Percentiles rank a stretch among this genome's conserved stretches.
These are phyloP conservation scores for Begonia peltatifolia DNA, from an alignment of 306 rosid genomes.

Conservation along the genomic window DNA sequence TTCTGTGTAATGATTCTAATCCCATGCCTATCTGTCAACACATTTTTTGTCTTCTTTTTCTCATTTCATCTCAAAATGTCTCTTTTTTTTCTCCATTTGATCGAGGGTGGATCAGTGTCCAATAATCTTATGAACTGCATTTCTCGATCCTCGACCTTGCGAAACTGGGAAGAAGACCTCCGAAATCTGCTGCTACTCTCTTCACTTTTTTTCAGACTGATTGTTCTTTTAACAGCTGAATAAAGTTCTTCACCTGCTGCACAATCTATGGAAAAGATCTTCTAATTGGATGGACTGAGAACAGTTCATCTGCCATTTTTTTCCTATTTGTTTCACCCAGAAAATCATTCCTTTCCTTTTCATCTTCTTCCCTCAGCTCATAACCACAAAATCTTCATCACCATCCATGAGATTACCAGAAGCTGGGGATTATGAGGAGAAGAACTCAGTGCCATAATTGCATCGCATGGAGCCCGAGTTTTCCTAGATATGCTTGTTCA, in stretches of 20 bases:
- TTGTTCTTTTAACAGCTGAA: slow-evolving; percentile 26
- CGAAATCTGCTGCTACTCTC: slow-evolving; percentile 12
- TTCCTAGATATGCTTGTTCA: no score
- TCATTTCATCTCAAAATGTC: background rate
- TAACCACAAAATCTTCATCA: slow-evolving; percentile 66
- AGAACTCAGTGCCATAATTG: slow-evolving; percentile 56
- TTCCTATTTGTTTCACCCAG: slow-evolving; percentile 19
- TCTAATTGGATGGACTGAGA: slow-evolving; percentile 40
- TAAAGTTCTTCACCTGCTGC: slow-evolving; percentile 41
- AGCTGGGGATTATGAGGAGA: slow-evolving; percentile 59
- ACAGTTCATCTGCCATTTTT: slow-evolving; percentile 40
- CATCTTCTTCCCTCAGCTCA: slow-evolving; percentile 41
- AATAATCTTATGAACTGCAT: slow-evolving; percentile 6
- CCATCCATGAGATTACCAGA: slow-evolving; percentile 27
- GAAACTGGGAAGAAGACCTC: slow-evolving; percentile 42
- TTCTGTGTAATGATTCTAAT: no score
- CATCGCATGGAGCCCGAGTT: no score
- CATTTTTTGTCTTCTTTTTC: slow-evolving; percentile 1
- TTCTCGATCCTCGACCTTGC: slow-evolving; percentile 25
- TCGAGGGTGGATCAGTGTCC: background rate
- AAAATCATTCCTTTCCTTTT: slow-evolving; percentile 21
- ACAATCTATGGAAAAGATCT: slow-evolving; percentile 72
- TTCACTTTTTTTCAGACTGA: background rate
- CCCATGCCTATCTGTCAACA: no score
- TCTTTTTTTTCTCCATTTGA: slow-evolving; percentile 1